These are phyloP conservation scores for Globisporangium rhizosaccharum DNA, from an alignment of 352 stramenopile genomes.

Conservation along the genomic window DNA sequence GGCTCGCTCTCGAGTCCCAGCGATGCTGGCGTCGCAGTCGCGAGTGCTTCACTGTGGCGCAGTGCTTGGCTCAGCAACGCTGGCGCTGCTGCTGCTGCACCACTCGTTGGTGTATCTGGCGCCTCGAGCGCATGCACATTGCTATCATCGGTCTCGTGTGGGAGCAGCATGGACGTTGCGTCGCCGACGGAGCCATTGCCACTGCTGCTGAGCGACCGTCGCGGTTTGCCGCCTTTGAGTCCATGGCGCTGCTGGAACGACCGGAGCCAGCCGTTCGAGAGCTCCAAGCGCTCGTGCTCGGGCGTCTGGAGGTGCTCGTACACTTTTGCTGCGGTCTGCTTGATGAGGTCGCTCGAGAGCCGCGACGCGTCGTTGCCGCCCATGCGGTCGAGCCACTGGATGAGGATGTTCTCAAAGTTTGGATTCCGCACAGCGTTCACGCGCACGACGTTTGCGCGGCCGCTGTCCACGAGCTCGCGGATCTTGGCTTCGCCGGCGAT, in stretches of 20 bases:
- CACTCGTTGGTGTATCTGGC: too few species aligned
- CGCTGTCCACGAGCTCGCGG: conserved; percentile 9
- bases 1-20: too few species aligned
- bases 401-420: conserved; percentile 17
- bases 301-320: conserved; percentile 17
- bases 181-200: not conserved
- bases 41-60: too few species aligned
- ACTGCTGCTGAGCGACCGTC: not conserved
- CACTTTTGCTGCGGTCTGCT: conserved; percentile 15
- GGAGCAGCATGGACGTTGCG: not conserved
- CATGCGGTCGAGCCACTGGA: conserved; percentile 15
- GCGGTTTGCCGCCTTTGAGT: conserved; percentile 1
- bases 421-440: conserved; percentile 15
- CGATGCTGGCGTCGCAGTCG: too few species aligned
- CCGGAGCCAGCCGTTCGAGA: conserved; percentile 22
- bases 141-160: too few species aligned
- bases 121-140: too few species aligned
- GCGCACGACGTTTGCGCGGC: conserved; percentile 9
- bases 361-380: conserved; percentile 3
- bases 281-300: conserved; percentile 13
- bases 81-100: not conserved
- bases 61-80: too few species aligned
- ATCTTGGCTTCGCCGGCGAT: conserved; percentile 14
- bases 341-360: conserved; percentile 17
- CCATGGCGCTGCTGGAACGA: conserved; percentile 12